Percentiles rank a stretch among this genome's conserved stretches.
Evolutionary conservation across 2,329 filamentous ascomycete genomes (phyloP).

Genomic region (Aulographum hederae): DNA sequence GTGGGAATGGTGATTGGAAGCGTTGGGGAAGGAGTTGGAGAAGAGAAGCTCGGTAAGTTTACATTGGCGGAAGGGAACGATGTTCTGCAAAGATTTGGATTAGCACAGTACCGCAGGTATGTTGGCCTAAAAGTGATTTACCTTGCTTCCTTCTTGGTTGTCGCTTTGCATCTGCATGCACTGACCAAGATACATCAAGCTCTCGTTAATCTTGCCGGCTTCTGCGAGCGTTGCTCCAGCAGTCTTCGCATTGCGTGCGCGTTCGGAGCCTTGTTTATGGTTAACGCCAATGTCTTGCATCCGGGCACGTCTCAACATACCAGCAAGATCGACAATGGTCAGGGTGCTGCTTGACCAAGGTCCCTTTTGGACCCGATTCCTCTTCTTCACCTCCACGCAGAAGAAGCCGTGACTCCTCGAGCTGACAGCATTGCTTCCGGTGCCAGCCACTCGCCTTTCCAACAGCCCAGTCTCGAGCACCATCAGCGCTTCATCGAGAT

Average conservation of each 20-base stretch:
- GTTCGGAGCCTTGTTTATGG: conserved; percentile 57
- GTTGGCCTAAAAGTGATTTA: conserved; percentile 16
- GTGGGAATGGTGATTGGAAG: conserved; percentile 19
- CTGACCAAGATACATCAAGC: conserved; percentile 93
- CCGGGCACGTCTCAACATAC: too few relatives aligned
- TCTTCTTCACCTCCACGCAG: conserved; percentile 84
- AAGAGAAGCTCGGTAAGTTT: conserved; percentile 34
- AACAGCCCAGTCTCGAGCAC: conserved; percentile 79
- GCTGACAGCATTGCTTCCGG: conserved; percentile 80
- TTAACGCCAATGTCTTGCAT: too few relatives aligned
- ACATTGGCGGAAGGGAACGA: conserved; percentile 53
- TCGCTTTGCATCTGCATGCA: conserved; percentile 92
- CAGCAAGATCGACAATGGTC: conserved; percentile 81
- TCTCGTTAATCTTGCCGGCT: conserved; percentile 96
- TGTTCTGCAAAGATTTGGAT: conserved; percentile 20
- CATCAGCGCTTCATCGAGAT: conserved; percentile 65
- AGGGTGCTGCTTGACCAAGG: conserved; percentile 62
- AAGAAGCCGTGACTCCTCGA: conserved; percentile 94
- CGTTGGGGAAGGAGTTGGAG: conserved; percentile 28
- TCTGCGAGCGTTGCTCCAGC: conserved; percentile 83
- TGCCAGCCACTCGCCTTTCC: conserved; percentile 75
- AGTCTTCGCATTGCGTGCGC: conserved; percentile 84
- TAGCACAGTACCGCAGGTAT: background rate
- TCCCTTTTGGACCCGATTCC: conserved; percentile 34
- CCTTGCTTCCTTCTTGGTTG: conserved; percentile 53